These are phyloP conservation scores for Mycena vitilis DNA, from an alignment of 768 basidiomycete species.

Conservation along the genomic window DNA sequence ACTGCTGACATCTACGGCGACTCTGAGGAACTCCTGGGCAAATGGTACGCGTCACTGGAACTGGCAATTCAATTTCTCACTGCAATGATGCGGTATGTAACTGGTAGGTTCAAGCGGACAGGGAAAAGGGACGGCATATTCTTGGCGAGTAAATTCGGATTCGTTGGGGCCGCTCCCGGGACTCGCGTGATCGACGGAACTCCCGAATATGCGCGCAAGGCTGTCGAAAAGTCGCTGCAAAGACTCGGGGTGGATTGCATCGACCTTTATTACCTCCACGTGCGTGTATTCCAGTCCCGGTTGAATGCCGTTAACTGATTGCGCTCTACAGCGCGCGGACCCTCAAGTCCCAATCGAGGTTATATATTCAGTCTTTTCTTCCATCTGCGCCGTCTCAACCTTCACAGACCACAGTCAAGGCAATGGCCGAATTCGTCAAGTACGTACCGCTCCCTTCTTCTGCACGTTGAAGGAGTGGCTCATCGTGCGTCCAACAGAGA, in stretches of 20 bases:
- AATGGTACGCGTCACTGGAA: slow-evolving; percentile 46
- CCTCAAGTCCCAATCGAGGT: slow-evolving; percentile 60
- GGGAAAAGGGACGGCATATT: slow-evolving; percentile 67
- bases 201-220: slow-evolving; percentile 53
- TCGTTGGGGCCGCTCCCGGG: slow-evolving; percentile 28
- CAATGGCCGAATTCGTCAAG: slow-evolving; percentile 66
- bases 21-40: slow-evolving; percentile 56
- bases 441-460: slow-evolving; percentile 29
- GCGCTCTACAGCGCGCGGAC: slow-evolving; percentile 49
- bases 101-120: slow-evolving; percentile 58
- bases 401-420: slow-evolving; percentile 54
- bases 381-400: neutral
- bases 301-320: slow-evolving; percentile 4
- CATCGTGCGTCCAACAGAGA: slow-evolving; percentile 38
- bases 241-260: slow-evolving; percentile 54
- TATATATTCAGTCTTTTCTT: slow-evolving; percentile 11
- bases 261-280: slow-evolving; percentile 62
- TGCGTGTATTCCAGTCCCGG: slow-evolving; percentile 27
- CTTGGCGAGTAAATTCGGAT: slow-evolving; percentile 66
- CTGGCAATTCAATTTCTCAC: too few species aligned
- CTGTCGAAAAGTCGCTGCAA: slow-evolving; percentile 53
- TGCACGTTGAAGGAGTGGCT: neutral
- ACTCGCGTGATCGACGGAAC: slow-evolving; percentile 39
- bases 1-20: slow-evolving; percentile 60
- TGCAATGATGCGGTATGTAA: too few species aligned